Percentiles rank a stretch among this genome's conserved stretches.
phyloP scores from a whole-genome alignment of 179 eudicot genomes.

The Corrigiola litoralis region DNA sequence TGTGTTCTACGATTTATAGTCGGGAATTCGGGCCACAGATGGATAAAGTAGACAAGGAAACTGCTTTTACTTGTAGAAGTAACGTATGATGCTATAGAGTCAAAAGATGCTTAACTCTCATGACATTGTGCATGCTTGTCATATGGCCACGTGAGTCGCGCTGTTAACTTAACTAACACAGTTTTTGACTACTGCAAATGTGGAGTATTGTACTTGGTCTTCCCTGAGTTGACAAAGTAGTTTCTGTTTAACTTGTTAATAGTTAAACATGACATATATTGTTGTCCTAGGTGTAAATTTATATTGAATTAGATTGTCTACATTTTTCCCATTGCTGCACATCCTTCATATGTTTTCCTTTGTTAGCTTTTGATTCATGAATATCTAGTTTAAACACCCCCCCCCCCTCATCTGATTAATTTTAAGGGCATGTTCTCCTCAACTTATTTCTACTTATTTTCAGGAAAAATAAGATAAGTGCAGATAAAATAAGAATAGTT shows the following conservation, averaged over 20 bases:
- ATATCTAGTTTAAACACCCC: not conserved
- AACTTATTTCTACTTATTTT: too few relatives aligned
- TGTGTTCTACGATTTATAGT: too few relatives aligned
- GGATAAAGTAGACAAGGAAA: too few relatives aligned
- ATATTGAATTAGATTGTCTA: not conserved
- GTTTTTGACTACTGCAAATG: not conserved
- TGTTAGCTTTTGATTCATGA: not conserved
- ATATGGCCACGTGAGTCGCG: not conserved
- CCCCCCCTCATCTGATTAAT: not conserved
- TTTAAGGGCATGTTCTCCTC: too few relatives aligned
- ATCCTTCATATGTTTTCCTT: not conserved
- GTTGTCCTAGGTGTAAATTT: not conserved
- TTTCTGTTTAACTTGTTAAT: not conserved
- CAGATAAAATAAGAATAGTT: too few relatives aligned
- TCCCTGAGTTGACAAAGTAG: not conserved
- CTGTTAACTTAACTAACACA: not conserved
- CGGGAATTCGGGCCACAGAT: too few relatives aligned
- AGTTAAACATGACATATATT: not conserved
- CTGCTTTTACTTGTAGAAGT: too few relatives aligned
- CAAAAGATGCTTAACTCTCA: too few relatives aligned
- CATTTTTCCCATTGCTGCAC: not conserved
- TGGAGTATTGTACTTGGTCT: not conserved
- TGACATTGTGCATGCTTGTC: slow-evolving; percentile 1
- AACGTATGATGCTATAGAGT: too few relatives aligned
- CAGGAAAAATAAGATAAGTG: too few relatives aligned